These are phyloP conservation scores for Sordariomycetes sp. DNA, from an alignment of 2,329 filamentous ascomycete genomes.

Conservation along the genomic window DNA sequence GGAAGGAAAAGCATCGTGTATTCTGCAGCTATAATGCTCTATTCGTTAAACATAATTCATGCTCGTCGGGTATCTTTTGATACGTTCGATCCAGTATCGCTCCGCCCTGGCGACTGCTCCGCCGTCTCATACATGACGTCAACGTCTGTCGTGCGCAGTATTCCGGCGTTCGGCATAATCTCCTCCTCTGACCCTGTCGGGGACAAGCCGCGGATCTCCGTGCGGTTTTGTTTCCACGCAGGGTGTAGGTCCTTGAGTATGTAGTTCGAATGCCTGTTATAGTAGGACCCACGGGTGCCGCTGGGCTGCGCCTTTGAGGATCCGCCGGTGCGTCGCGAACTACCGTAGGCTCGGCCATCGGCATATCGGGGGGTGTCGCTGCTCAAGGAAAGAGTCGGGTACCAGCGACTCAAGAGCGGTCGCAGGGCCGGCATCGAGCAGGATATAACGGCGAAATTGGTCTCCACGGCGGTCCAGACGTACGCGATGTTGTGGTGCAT, in stretches of 20 bases:
- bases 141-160: slow-evolving; percentile 17
- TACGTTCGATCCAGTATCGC: background rate
- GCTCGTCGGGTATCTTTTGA: background rate
- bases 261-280: slow-evolving; percentile 13
- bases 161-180: slow-evolving; percentile 27
- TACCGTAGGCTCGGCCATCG: slow-evolving; percentile 4
- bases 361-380: slow-evolving; percentile 7
- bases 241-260: slow-evolving; percentile 10
- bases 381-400: slow-evolving; percentile 18
- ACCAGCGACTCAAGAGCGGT: slow-evolving; percentile 17
- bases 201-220: slow-evolving; percentile 21
- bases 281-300: slow-evolving; percentile 6
- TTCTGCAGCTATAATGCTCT: no score
- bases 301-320: background rate
- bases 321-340: slow-evolving; percentile 3
- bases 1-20: no score
- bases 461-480: slow-evolving; percentile 12
- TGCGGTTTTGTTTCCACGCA: slow-evolving; percentile 11
- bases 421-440: slow-evolving; percentile 1
- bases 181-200: slow-evolving; percentile 24
- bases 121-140: background rate
- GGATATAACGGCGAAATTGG: slow-evolving; percentile 1
- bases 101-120: background rate
- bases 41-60: background rate
- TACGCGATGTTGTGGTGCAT: slow-evolving; percentile 12